phyloP scores from a whole-genome alignment of 1,139 yeast genomes.

The Protomyces inundatus region DNA sequence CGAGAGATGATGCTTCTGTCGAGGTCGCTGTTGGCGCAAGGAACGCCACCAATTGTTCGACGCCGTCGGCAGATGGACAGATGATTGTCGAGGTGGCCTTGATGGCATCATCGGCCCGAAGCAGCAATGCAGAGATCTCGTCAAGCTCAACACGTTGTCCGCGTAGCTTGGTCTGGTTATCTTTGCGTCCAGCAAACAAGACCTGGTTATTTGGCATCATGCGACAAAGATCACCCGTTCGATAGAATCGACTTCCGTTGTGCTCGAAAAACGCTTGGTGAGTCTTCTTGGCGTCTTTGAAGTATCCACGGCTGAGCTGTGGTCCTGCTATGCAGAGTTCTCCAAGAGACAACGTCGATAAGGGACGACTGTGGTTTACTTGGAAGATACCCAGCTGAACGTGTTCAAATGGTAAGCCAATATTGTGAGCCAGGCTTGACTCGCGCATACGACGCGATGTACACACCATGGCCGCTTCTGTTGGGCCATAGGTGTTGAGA shows the following conservation, averaged over 20 bases:
- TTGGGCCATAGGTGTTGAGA: conserved; percentile 34
- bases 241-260: conserved; percentile 26
- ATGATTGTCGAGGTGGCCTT: conserved; percentile 29
- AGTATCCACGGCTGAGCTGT: conserved; percentile 35
- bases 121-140: conserved; percentile 30
- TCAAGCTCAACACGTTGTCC: conserved; percentile 34
- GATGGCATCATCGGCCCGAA: conserved; percentile 5
- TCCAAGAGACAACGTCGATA: conserved; percentile 33
- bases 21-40: conserved; percentile 23
- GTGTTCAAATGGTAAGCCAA: conserved; percentile 32
- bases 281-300: conserved; percentile 32
- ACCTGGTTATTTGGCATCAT: conserved; percentile 30
- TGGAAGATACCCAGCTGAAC: conserved; percentile 29
- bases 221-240: conserved; percentile 34
- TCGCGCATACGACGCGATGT: conserved; percentile 24
- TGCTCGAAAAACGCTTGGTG: conserved; percentile 26
- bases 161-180: conserved; percentile 33
- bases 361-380: not conserved
- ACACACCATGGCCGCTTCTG: conserved; percentile 35
- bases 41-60: conserved; percentile 32
- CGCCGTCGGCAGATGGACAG: conserved; percentile 14
- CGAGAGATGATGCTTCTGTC: not conserved
- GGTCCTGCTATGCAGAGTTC: conserved; percentile 36
- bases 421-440: conserved; percentile 25
- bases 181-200: conserved; percentile 32